Evolutionary conservation across 2,329 filamentous ascomycete species (phyloP), one percentile per base, ranked within the genome.

Genomic region (Paecilomyces niveus): DNA sequence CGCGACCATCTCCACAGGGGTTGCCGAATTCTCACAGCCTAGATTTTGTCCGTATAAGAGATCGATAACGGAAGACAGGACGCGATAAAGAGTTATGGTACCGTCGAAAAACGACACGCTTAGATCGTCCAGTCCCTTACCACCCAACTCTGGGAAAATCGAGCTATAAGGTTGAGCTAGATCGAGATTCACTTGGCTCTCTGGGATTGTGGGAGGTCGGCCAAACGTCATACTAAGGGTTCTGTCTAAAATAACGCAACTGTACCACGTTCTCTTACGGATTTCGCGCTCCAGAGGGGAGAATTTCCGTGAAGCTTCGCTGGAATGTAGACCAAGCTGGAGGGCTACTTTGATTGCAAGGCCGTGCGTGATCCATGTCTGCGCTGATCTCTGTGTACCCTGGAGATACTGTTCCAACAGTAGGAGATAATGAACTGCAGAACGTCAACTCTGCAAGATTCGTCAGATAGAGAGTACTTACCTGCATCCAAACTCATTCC

Each of bases 341-440:
- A 81, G 69, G 0, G 81, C 81, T 0, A 78, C 77, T 59, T 77
- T 80, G 2, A 83, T 76, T 0, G 81, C 77, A 0, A 84, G 70
- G 0, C 82, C 81, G 60, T 84, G 82, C 0, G 80, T 73, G 0
- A 74, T 80, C 81, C 82, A 85, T 2, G 82, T 78, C 57, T 83
- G 76, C 2, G 81, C 72, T 0, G 81, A 82, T 21, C 76, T 77
- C 35, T 82, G 78, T 0, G 81, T 83, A 1, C 81, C 80, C 62
- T 84, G 81, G 0, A 83, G 71, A 58, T 83, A 84, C 53, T 81
- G 79, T 3, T 75, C 76, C 61, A 78, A 73, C 0, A 84, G 59
- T 0, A 84, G 69, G 8, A 83, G 71, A 51, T 75, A 76, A 63
- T 83, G 80, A 0, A 83, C 80, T 75, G 32, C 45, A 50, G 45